Evolutionary conservation across 1,284 basidiomycete species (phyloP).

Genomic region (Pascua sp.): DNA sequence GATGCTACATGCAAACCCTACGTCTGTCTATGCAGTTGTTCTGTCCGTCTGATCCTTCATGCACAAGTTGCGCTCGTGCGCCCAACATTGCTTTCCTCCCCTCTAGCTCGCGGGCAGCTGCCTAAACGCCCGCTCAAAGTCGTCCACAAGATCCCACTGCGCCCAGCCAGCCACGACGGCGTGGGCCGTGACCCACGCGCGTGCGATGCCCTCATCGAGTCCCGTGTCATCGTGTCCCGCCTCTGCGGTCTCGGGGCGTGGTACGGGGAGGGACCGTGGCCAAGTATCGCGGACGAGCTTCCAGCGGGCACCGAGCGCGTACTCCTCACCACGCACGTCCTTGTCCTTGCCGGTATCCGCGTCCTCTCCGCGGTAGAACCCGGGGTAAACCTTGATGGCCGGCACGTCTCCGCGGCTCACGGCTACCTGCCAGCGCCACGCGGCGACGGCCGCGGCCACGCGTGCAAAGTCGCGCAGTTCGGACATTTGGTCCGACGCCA

Average conservation of each 20-base stretch:
- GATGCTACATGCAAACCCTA: too few relatives aligned
- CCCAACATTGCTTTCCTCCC: too few relatives aligned
- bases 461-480: conserved; percentile 73
- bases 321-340: conserved; percentile 1
- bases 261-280: conserved; percentile 5
- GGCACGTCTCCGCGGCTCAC: background rate
- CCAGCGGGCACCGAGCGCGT: conserved; percentile 15
- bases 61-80: too few relatives aligned
- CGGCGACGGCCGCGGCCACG: conserved; percentile 62
- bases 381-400: conserved; percentile 4
- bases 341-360: conserved; percentile 6
- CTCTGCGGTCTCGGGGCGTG: conserved; percentile 9
- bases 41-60: too few relatives aligned
- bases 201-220: conserved; percentile 32
- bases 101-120: background rate
- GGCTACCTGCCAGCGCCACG: conserved; percentile 28
- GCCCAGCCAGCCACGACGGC: conserved; percentile 74
- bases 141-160: conserved; percentile 79
- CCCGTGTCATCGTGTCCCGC: conserved; percentile 19
- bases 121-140: conserved; percentile 55
- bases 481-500: conserved; percentile 74
- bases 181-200: conserved; percentile 79
- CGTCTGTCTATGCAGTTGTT: too few relatives aligned
- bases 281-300: conserved; percentile 9
- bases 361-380: conserved; percentile 14